Percentiles rank a stretch among this genome's conserved stretches.
Evolutionary conservation across 805 yeast species (phyloP).

Genomic region (Teunomyces funiuensis): DNA sequence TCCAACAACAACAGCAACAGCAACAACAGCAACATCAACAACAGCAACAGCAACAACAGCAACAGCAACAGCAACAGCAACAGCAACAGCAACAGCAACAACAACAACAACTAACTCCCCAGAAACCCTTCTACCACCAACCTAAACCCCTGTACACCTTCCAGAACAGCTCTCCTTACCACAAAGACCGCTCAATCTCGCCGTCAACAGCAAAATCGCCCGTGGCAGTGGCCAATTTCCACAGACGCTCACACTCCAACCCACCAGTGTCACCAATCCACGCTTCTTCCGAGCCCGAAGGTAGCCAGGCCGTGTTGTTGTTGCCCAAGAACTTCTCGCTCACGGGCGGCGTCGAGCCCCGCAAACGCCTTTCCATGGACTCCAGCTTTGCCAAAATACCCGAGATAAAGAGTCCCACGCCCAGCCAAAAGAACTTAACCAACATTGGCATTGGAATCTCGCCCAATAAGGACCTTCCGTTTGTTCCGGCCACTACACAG

Average conservation of each 20-base stretch:
- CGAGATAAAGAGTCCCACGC: conserved; percentile 7
- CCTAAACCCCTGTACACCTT: conserved; percentile 35
- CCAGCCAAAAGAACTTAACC: conserved; percentile 15
- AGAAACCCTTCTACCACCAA: conserved; percentile 24
- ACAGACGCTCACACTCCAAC: conserved; percentile 34
- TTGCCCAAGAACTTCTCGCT: conserved; percentile 49
- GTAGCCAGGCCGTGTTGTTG: conserved; percentile 46
- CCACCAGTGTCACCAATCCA: conserved; percentile 27
- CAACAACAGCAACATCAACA: conserved; percentile 3
- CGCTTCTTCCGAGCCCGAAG: conserved; percentile 7
- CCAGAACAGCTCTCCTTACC: conserved; percentile 7
- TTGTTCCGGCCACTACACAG: background rate
- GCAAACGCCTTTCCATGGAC: conserved; percentile 30
- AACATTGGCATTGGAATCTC: conserved; percentile 18
- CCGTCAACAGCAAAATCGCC: conserved; percentile 23
- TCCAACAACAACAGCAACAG: conserved; percentile 8
- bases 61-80: conserved; percentile 8
- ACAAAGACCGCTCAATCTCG: conserved; percentile 27
- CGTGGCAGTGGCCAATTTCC: conserved; percentile 14
- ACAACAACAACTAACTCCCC: conserved; percentile 4
- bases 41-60: conserved; percentile 1
- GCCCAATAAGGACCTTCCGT: background rate
- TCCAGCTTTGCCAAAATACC: conserved; percentile 12
- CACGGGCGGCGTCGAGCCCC: conserved; percentile 15
- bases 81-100: conserved; percentile 10